Conservation (phyloP, 345 rosid genomes). For the Eutrema yunnanense region DNA sequence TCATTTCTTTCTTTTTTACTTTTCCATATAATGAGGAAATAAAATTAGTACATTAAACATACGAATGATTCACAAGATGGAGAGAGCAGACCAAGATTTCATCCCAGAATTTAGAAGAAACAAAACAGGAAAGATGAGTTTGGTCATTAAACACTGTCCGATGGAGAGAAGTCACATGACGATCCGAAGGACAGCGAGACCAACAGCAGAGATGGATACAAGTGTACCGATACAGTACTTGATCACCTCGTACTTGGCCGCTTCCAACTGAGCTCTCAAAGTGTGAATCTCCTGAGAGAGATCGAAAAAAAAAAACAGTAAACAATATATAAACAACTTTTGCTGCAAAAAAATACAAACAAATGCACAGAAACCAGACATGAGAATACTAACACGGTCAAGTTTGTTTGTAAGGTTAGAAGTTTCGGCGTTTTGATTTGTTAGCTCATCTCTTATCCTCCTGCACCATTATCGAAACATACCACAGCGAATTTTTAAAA, state of each 20-base stretch:
- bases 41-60: slow-evolving; percentile 14
- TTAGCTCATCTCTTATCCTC: slow-evolving; percentile 74
- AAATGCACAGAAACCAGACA: neutral
- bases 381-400: slow-evolving; percentile 51
- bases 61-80: slow-evolving; percentile 5
- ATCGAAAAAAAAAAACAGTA: neutral
- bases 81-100: slow-evolving; percentile 20
- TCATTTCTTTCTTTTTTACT: neutral
- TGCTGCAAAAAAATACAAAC: neutral
- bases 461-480: slow-evolving; percentile 32
- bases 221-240: slow-evolving; percentile 89
- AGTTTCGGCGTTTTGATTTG: slow-evolving; percentile 68
- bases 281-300: slow-evolving; percentile 71
- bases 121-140: slow-evolving; percentile 14
- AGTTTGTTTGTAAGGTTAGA: slow-evolving; percentile 79
- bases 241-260: slow-evolving; percentile 79
- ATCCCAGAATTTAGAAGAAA: neutral
- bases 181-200: slow-evolving; percentile 78
- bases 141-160: neutral
- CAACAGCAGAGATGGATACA: slow-evolving; percentile 83
- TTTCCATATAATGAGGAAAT: neutral
- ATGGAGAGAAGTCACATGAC: slow-evolving; percentile 34
- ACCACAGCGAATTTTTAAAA: neutral
- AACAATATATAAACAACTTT: neutral
- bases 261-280: slow-evolving; percentile 79